Base-by-base conservation (phyloP, 108 stramenopile genomes). In the Cyclotella atomus region DNA sequence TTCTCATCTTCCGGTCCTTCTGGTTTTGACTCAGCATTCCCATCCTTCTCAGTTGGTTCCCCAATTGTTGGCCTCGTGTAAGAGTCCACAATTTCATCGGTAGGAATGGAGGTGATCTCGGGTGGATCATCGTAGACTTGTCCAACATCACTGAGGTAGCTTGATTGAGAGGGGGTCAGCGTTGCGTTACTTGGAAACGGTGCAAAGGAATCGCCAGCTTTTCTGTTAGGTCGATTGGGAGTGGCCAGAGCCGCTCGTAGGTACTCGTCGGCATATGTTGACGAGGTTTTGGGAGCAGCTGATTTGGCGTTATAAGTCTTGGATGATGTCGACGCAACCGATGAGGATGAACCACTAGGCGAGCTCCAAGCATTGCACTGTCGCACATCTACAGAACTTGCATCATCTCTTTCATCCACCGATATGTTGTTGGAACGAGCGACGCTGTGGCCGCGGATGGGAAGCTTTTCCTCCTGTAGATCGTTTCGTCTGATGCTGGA, bases 51-150 rank as follows among this genome's bases (percentile, higher is more conserved):
- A 24, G 29, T 38, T n/a, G 60, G n/a, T 6, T 9, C 30, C 5
- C 25, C 45, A 45, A 27, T 45, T 27, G 7, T 46, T 7, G 38
- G 32, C 20, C 63, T 64, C 3, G 9, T 55, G 54, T 63, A 73
- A 38, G 72, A 73, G 34, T 73, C 72, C 17, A 73, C 36, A 44
- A 73, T 73, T 73, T 73, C 72, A 65, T 73, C 72, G n/a, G 72
- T 73, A 19, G 72, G 72, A 2, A 73, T 73, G 53, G 53, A 64
- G 25, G 43, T 53, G n/a, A 73, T 65, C 30, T 57, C 72, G 28
- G 72, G 72, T 5, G 62, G 54, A 35, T 72, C 71, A 16, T 36
- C 38, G 28, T 35, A 36, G 34, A 21, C 35, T 3, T n/a, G 28
- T 30, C 50, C 47, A 44, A 14, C 27, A 52, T 62, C 60, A 21